These are phyloP conservation scores for Mucor racemosus DNA, from an alignment of 371 early-diverging fungal genomes.

Conservation along the genomic window DNA sequence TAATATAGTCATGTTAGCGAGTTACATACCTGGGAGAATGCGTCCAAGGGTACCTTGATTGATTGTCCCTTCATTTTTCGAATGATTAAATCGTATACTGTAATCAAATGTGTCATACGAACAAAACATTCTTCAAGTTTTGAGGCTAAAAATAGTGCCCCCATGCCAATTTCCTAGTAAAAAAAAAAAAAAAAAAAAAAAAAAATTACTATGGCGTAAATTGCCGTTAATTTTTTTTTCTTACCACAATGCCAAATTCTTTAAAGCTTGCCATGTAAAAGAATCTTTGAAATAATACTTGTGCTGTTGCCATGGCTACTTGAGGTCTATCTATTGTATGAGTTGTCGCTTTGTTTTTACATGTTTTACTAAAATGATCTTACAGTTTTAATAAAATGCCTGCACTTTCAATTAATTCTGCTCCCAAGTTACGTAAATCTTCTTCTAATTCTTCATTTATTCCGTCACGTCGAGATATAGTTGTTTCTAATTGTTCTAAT, in stretches of 20 bases:
- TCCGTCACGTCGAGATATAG: slow-evolving; percentile 75
- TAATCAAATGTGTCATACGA: slow-evolving; percentile 76
- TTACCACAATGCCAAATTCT: slow-evolving; percentile 72
- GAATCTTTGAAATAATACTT: slow-evolving; percentile 92
- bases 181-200: too few species aligned
- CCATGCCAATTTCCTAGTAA: slow-evolving; percentile 79
- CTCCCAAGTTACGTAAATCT: slow-evolving; percentile 76
- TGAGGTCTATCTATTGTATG: slow-evolving; percentile 73
- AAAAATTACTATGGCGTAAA: too few species aligned
- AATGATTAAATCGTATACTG: slow-evolving; percentile 75
- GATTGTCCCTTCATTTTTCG: slow-evolving; percentile 58
- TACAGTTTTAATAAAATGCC: slow-evolving; percentile 87
- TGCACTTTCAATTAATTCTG: slow-evolving; percentile 83
- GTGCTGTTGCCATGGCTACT: slow-evolving; percentile 94
- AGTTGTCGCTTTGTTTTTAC: too few species aligned
- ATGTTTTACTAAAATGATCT: neutral
- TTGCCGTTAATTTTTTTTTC: slow-evolving; percentile 4
- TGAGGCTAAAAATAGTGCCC: slow-evolving; percentile 85
- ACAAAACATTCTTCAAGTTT: slow-evolving; percentile 90
- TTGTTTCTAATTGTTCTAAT: slow-evolving; percentile 64
- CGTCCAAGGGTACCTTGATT: slow-evolving; percentile 59
- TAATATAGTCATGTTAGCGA: too few species aligned
- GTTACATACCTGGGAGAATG: slow-evolving; percentile 57
- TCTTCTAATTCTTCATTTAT: slow-evolving; percentile 72
- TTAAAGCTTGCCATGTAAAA: slow-evolving; percentile 81